Evolutionary conservation across 192 early-diverging fungal species (phyloP).

Genomic region (Backusella morwellensis): DNA sequence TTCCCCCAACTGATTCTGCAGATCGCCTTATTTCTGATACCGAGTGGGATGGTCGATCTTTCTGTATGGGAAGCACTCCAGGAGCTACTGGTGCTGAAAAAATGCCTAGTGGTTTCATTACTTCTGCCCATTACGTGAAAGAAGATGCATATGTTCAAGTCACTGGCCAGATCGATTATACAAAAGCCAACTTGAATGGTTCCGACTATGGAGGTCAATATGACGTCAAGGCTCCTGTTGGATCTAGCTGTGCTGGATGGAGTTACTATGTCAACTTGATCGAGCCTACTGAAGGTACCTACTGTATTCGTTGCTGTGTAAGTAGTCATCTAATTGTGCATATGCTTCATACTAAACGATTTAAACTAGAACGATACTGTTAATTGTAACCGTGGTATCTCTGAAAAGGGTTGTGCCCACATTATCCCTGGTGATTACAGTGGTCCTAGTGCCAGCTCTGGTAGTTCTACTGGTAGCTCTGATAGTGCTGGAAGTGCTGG

Average conservation of each 20-base stretch:
- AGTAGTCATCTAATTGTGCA: not conserved
- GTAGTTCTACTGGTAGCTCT: not conserved
- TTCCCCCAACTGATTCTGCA: constrained; percentile 35
- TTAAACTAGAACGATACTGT: constrained; percentile 22
- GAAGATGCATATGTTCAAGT: constrained; percentile 48
- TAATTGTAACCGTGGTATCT: constrained; percentile 44
- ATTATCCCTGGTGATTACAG: constrained; percentile 51
- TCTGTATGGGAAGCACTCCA: constrained; percentile 39
- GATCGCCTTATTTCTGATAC: constrained; percentile 41
- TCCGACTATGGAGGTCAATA: constrained; percentile 53
- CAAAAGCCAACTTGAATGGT: constrained; percentile 31
- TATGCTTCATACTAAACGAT: not conserved
- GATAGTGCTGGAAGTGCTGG: not conserved
- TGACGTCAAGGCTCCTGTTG: constrained; percentile 42
- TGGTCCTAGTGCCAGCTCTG: constrained; percentile 11
- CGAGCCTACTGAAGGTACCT: constrained; percentile 39
- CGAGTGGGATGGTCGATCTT: constrained; percentile 41
- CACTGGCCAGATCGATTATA: constrained; percentile 49
- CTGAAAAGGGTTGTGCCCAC: constrained; percentile 41
- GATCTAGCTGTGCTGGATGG: constrained; percentile 43
- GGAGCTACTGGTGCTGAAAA: constrained; percentile 35
- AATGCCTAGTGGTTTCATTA: constrained; percentile 42
- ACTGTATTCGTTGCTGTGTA: constrained; percentile 50
- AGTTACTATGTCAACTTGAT: constrained; percentile 41
- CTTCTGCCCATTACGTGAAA: constrained; percentile 35